Evolutionary conservation across 331 rosid species (phyloP), one percentile per base, ranked within the genome.

Genomic region (Pyracantha coccinea): DNA sequence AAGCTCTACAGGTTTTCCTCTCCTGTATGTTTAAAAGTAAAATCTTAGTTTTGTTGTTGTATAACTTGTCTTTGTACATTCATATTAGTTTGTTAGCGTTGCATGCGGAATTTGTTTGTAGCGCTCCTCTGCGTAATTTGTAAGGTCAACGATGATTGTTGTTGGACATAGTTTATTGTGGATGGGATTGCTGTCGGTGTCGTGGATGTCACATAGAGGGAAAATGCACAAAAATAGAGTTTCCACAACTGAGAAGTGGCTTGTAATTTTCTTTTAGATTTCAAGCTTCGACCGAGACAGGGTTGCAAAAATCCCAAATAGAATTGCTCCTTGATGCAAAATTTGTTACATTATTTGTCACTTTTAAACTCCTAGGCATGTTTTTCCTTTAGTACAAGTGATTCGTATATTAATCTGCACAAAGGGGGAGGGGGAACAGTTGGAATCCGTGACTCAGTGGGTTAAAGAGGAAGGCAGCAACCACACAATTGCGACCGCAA

Each of bases 11-110:
- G 28, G 52, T 31, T 55, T 31, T 16, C 68, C 1, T 47, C 23
- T 57, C 35, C 33, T 58, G 70, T 73, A 72, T 66, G 69, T 66
- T 61, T 45, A 14, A 59, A 29, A 57, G 44, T 24, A 41, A 21
- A 38, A 62, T 67, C 68, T 2, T 73, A 31, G 44, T 66, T 55
- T 44, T 73, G 58, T 24, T 58, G 41, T 55, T 68, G 78, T 59
- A 57, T 27, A 59, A 71, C 33, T 38, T 54, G 47, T 21, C 67
- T 38, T 38, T 63, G 64, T 47, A 61, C 24, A 41, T 69, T 69
- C 54, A 47, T 13, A 29, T 25, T 44, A 45, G 9, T 38, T 20
- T 53, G 24, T 20, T 33, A 20, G 58, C 52, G 80, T 71, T 72
- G 55, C 75, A 38, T 68, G 69, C 52, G 13, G 31, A 57, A 55